A percentile compares a stretch with the other conserved stretches of the same genome.
Conservation (phyloP, 1,139 yeast species). For the Taiozyma sp. region DNA sequence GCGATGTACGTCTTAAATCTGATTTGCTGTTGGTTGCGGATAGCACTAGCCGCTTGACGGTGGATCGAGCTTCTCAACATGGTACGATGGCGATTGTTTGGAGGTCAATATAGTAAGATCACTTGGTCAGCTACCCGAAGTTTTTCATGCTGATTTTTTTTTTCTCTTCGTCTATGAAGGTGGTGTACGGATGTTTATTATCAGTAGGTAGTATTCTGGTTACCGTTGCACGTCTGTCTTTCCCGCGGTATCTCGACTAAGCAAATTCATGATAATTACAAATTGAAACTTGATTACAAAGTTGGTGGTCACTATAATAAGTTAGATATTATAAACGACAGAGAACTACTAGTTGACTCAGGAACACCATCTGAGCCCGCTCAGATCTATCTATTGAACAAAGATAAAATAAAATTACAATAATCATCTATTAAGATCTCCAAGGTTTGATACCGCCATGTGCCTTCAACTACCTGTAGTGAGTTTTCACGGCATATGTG, state of each 20-base stretch:
- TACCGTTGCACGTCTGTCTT: neutral
- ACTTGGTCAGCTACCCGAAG: neutral
- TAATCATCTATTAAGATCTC: too few species aligned
- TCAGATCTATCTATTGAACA: too few species aligned
- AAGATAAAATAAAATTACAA: too few species aligned
- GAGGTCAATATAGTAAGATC: neutral
- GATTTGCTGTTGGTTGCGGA: neutral
- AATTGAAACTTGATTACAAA: too few species aligned
- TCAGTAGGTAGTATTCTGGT: neutral
- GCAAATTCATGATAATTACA: too few species aligned
- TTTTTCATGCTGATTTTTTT: neutral
- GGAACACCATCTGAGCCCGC: too few species aligned
- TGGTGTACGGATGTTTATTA: conserved; percentile 4
- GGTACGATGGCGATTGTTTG: neutral
- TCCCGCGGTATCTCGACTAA: neutral
- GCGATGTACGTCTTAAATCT: conserved; percentile 13
- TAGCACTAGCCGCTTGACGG: neutral
- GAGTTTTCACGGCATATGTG: too few species aligned
- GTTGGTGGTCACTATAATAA: too few species aligned
- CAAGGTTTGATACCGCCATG: too few species aligned
- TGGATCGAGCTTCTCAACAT: neutral
- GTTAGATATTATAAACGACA: too few species aligned
- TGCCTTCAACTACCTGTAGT: too few species aligned
- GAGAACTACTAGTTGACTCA: too few species aligned
- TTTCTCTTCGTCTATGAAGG: neutral